Percentiles rank a stretch among this genome's conserved stretches.
These are phyloP conservation scores for Takashimella koratensis DNA, from an alignment of 1,284 basidiomycete genomes.

Conservation along the genomic window DNA sequence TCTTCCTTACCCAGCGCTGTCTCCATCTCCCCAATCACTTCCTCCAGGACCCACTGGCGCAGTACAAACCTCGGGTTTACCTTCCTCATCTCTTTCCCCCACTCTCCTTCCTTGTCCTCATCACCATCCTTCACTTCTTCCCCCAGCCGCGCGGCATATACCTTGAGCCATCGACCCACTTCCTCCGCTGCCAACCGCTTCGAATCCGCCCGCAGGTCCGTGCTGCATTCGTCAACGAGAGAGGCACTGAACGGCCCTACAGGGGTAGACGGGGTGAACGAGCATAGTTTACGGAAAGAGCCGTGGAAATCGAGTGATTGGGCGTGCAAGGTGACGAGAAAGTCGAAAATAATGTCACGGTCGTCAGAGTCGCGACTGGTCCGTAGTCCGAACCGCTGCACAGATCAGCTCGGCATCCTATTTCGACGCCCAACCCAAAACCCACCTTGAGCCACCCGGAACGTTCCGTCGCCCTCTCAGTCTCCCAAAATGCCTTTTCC, in stretches of 20 bases:
- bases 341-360: conserved; percentile 58
- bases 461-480: conserved; percentile 61
- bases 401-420: not conserved
- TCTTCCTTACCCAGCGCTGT: conserved; percentile 60
- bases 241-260: conserved; percentile 10
- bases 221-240: conserved; percentile 10
- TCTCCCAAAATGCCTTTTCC: conserved; percentile 58
- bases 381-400: conserved; percentile 70
- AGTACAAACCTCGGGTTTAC: conserved; percentile 83
- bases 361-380: conserved; percentile 56
- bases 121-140: conserved; percentile 48
- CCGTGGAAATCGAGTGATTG: conserved; percentile 77
- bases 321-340: conserved; percentile 65
- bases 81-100: conserved; percentile 45
- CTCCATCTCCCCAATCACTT: conserved; percentile 72
- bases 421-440: not conserved
- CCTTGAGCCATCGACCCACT: conserved; percentile 64
- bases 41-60: conserved; percentile 89
- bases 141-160: conserved; percentile 61
- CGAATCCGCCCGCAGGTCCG: conserved; percentile 53
- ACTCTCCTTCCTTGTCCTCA: conserved; percentile 38
- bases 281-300: conserved; percentile 67
- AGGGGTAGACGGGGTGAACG: conserved; percentile 58
- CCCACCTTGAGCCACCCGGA: conserved; percentile 63
- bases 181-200: conserved; percentile 52